Evolutionary conservation across 2,329 filamentous ascomycete genomes (phyloP).

Genomic region (Penicillium polonicum): DNA sequence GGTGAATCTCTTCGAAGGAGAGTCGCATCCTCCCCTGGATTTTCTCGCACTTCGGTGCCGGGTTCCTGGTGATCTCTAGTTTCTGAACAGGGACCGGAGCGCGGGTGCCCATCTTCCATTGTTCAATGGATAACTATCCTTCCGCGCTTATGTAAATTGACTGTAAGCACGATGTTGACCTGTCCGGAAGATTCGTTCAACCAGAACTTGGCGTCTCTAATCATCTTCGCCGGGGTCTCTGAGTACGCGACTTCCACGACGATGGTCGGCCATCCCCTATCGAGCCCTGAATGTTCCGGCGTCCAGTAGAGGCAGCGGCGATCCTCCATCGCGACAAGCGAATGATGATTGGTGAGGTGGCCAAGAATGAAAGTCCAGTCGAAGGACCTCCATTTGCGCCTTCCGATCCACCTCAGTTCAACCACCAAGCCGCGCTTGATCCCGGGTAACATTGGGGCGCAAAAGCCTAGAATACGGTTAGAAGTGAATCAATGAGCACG

Average conservation of each 20-base stretch:
- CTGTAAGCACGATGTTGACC: not conserved
- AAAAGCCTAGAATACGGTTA: too few relatives aligned
- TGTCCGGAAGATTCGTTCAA: not conserved
- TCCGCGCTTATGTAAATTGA: not conserved
- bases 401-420: too few relatives aligned
- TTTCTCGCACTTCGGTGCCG: not conserved
- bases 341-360: too few relatives aligned
- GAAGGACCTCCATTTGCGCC: too few relatives aligned
- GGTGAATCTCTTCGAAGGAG: not conserved
- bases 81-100: not conserved
- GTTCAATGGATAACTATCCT: not conserved
- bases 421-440: too few relatives aligned
- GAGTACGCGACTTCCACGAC: not conserved
- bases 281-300: too few relatives aligned
- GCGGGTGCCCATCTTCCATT: not conserved
- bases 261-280: not conserved
- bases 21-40: not conserved
- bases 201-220: rapidly evolving
- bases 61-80: not conserved
- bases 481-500: too few relatives aligned
- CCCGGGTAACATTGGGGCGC: too few relatives aligned
- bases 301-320: too few relatives aligned
- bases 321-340: too few relatives aligned
- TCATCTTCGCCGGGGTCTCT: too few relatives aligned
- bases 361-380: too few relatives aligned